Base-by-base conservation (phyloP, 768 basidiomycete genomes). In the Auricularia sp. region DNA sequence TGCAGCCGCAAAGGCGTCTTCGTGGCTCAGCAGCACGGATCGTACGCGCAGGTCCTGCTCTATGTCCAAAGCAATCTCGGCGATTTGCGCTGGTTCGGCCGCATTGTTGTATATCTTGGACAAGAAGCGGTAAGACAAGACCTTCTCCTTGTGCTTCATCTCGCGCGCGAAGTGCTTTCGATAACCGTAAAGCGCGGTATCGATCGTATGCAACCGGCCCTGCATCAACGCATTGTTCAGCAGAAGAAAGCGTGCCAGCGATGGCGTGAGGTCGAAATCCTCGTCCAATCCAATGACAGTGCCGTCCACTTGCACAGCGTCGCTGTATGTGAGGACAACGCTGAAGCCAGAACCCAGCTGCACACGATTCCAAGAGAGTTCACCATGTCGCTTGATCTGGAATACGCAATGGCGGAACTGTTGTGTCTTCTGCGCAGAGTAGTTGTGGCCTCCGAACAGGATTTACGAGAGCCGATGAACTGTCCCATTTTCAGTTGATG, bases 271-370 rank as follows among this genome's bases (percentile, higher is more conserved):
- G 62, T 85, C 83, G 65, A 82, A 87, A 68, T 87, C 85, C 68
- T 85, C 84, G 67, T 80, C 81, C 45, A 91, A 76, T 0, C 90
- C 89, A 65, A 90, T 83, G 29, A 78, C 73, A 10, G 78, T 77
- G 18, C 82, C 83, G 35, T 81, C 73, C 3, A 84, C 74, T 33
- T 69, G 70, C 56, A 90, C 77, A 34, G 76, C 70, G 68, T 80
- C 82, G 3, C 80, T 74, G 70, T 89, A 92, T 11, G 74, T 74
- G 47, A 92, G 75, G 62, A 81, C 75, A 62, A 89, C 76, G 35
- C 81, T 74, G 70, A 92, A 90, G 11, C 90, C 89, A 69, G 85
- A 89, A 4, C 85, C 88, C 5, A 88, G 74, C 56, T 85, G 77
- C 10, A 85, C 35, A 29, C 79, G 80, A 56, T 80, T 74, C 83